These are phyloP conservation scores for Gracilaria domingensis DNA, from an alignment of 23 red algal genomes.

Conservation along the genomic window DNA sequence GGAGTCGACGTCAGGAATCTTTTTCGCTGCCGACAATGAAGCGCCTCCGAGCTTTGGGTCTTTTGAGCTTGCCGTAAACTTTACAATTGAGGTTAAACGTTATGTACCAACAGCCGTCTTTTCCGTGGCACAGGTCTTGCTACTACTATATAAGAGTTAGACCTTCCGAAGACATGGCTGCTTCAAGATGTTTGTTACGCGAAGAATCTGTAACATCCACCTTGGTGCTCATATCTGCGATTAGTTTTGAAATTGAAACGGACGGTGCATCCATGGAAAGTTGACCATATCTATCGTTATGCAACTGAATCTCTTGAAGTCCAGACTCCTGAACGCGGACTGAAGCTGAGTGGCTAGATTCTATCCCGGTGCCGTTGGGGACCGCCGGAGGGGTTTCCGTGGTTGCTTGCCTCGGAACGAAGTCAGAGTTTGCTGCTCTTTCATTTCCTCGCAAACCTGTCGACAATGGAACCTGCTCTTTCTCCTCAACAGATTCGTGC, in stretches of 20 bases:
- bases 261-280: conserved; percentile 16
- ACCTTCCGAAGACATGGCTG: conserved; percentile 20
- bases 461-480: neutral
- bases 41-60: neutral
- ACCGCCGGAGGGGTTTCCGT: neutral
- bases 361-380: neutral
- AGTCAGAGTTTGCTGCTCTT: neutral
- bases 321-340: neutral
- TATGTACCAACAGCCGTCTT: neutral
- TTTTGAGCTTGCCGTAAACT: neutral
- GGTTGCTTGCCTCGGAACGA: neutral
- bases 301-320: conserved; percentile 7
- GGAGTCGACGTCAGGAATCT: no score
- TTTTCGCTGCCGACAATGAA: no score
- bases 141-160: conserved; percentile 23
- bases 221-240: conserved; percentile 33
- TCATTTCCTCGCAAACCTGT: neutral
- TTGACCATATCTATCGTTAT: conserved; percentile 5
- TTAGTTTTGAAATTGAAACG: conserved; percentile 22
- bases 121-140: neutral
- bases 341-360: neutral
- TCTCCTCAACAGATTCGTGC: neutral
- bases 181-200: conserved; percentile 21
- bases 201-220: neutral
- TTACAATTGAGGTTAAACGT: conserved; percentile 5